Evolutionary conservation across 345 rosid species (phyloP), one percentile per base, ranked within the genome.

Genomic region (Eucalyptus victrix): DNA sequence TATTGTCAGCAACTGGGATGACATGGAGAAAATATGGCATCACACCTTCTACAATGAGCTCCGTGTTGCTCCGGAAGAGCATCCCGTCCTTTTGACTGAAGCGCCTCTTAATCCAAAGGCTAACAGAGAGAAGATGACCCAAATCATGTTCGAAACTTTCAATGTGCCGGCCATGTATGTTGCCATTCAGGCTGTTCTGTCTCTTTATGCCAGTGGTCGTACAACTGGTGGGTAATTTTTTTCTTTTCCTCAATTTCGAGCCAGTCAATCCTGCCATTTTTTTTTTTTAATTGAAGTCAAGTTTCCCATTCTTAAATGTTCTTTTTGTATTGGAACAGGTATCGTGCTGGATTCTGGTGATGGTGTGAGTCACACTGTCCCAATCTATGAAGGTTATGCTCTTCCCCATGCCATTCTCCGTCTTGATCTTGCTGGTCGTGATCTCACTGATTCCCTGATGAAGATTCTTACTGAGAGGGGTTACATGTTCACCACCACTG

Each of bases 21-120:
- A 95, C 83, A 95, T 95, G 96, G 96, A 95, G 87, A 95, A 95
- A 93, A 94, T 94, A 89, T 94, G 96, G 96, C 96, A 94, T 91
- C 95, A 94, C 91, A 94, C 96, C 5, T 94, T 94, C 94, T 94
- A 94, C 94, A 94, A 94, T 88, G 95, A 94, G 92, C 95, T 94
- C 34, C 95, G 95, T 91, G 95, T 94, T 88, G 95, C 95, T 18
- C 94, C 95, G 0, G 95, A 94, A 80, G 95, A 94, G 89, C 95
- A 93, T 86, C 95, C 94, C 1, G 95, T 94, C 54, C 94, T 94
- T 60, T 93, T 94, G 24, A 94, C 95, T 4, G 95, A 94, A 90
- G 95, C 95, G 24, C 95, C 95, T 72, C 91, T 94, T 24, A 94
- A 94, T 86, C 95, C 95, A 6, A 94, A 94, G 92, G 95, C 95